Conservation (phyloP, 305 asterid species). For the Solanum hybrid region DNA sequence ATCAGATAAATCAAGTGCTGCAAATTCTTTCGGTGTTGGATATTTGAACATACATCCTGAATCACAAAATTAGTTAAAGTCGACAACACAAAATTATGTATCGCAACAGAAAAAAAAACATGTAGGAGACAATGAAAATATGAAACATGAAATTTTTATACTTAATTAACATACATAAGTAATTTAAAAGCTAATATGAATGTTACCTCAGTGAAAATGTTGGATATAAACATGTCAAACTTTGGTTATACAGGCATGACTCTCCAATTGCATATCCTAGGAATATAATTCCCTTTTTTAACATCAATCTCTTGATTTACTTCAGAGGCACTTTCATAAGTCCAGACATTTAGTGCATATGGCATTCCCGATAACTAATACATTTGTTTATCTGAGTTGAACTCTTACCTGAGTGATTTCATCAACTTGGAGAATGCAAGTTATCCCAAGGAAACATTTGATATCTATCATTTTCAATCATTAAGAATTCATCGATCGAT, state of each 20-base stretch:
- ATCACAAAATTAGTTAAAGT: not conserved
- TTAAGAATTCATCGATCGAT: not conserved
- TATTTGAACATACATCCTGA: not conserved
- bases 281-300: not conserved
- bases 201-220: not conserved
- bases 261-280: not conserved
- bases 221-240: not conserved
- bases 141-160: not conserved
- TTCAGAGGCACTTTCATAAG: not conserved
- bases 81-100: not conserved
- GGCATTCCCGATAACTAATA: too few relatives aligned
- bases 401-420: not conserved
- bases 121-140: not conserved
- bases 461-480: not conserved
- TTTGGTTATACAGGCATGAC: not conserved
- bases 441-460: not conserved
- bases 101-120: not conserved
- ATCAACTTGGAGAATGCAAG: not conserved
- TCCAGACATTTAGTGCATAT: not conserved
- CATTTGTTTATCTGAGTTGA: not conserved
- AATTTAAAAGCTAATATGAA: not conserved
- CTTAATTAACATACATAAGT: not conserved
- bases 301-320: not conserved
- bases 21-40: not conserved
- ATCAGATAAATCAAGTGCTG: not conserved